Conservation (phyloP, 1,284 basidiomycete species). For the Garcileccinum viscosum region DNA sequence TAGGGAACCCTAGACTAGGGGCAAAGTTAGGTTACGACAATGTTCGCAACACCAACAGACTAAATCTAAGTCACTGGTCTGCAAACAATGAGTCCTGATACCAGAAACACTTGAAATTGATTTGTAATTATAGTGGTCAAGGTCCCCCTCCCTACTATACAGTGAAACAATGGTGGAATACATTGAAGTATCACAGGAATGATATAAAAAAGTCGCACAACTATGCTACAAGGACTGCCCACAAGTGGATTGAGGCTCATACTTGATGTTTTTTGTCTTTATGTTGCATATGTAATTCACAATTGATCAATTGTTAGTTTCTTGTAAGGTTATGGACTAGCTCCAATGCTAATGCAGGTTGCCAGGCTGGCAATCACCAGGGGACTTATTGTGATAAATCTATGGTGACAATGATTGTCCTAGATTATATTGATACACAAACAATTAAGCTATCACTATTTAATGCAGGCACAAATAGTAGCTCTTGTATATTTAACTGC, state of each 20-base stretch:
- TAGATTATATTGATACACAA: not conserved
- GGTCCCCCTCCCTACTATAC: not conserved
- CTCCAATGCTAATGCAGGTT: no score
- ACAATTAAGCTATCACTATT: not conserved
- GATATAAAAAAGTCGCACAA: not conserved
- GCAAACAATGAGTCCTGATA: not conserved
- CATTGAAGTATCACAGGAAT: not conserved
- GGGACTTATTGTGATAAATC: not conserved
- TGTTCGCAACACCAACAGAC: no score
- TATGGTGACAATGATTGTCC: not conserved
- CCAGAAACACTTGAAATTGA: not conserved
- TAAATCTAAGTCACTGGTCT: not conserved
- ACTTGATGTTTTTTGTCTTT: not conserved
- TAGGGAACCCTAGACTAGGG: no score
- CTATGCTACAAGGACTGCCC: not conserved
- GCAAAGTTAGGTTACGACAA: no score
- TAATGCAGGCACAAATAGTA: not conserved
- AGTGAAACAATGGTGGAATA: not conserved
- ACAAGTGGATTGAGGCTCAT: not conserved
- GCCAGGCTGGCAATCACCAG: not conserved
- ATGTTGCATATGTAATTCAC: no score
- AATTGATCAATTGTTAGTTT: no score
- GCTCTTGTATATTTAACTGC: not conserved
- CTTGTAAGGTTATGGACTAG: no score
- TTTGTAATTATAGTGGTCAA: not conserved